Conservation (phyloP, 768 basidiomycete species). For the Phanerodontia chrysosporium region DNA sequence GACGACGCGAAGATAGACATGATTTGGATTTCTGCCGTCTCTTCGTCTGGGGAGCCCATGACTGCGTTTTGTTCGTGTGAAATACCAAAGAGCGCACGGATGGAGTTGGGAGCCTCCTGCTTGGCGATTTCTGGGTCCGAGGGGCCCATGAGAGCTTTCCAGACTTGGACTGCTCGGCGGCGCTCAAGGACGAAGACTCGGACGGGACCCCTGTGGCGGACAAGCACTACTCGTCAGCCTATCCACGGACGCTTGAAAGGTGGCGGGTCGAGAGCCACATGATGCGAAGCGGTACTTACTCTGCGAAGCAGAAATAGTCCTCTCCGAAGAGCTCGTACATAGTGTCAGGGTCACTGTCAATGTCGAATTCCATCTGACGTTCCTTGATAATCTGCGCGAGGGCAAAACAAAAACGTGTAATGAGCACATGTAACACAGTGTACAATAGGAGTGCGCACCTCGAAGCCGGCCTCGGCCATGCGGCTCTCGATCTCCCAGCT, state of each 20-base stretch:
- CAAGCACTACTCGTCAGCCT: not conserved
- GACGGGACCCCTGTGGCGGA: slow-evolving; percentile 62
- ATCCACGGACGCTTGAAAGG: not conserved
- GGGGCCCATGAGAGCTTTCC: slow-evolving; percentile 73
- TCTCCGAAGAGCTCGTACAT: slow-evolving; percentile 78
- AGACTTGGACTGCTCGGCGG: slow-evolving; percentile 75
- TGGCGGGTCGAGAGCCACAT: not conserved
- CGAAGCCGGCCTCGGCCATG: slow-evolving; percentile 78
- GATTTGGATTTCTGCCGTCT: slow-evolving; percentile 78
- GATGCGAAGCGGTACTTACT: slow-evolving; percentile 47
- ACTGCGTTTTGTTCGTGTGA: slow-evolving; percentile 55
- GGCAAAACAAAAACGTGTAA: slow-evolving; percentile 3
- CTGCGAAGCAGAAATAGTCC: slow-evolving; percentile 66
- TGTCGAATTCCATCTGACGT: slow-evolving; percentile 85
- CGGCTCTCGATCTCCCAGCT: slow-evolving; percentile 78
- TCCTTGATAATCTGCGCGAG: slow-evolving; percentile 79
- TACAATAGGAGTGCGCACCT: slow-evolving; percentile 43
- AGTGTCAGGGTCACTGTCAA: slow-evolving; percentile 75
- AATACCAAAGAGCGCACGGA: slow-evolving; percentile 66
- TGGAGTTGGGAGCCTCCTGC: slow-evolving; percentile 52
- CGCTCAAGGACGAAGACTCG: slow-evolving; percentile 91
- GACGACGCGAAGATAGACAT: slow-evolving; percentile 76
- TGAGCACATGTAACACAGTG: slow-evolving; percentile 11
- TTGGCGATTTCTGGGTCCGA: slow-evolving; percentile 55
- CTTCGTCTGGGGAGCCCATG: slow-evolving; percentile 65